Evolutionary conservation across 805 yeast species (phyloP).

Genomic region (Zygotorulaspora florentina): DNA sequence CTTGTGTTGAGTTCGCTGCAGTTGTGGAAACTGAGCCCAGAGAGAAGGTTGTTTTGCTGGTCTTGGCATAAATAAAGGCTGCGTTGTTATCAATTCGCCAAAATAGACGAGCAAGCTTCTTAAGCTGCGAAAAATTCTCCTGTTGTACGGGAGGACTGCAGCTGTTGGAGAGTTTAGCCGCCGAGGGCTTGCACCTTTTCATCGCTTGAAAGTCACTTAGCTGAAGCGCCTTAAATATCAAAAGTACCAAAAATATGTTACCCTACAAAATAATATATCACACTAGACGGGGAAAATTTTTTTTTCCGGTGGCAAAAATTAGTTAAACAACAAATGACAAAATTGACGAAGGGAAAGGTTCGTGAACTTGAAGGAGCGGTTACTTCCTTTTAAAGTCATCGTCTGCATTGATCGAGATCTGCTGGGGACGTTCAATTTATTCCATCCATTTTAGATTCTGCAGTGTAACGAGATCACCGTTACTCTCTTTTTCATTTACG

Average conservation of each 20-base stretch:
- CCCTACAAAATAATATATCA: neutral
- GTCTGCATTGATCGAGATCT: constrained; percentile 13
- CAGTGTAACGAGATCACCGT: constrained; percentile 4
- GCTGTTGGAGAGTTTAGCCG: no score
- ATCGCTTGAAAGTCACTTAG: no score
- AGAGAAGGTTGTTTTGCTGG: no score
- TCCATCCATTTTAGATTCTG: constrained; percentile 13
- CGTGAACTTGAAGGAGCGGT: neutral
- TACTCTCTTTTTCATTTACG: constrained; percentile 3
- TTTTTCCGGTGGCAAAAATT: constrained; percentile 14
- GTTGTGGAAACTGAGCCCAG: no score
- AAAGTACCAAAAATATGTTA: neutral
- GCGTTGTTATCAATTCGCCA: no score
- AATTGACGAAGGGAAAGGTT: neutral
- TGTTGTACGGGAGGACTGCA: no score
- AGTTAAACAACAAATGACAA: constrained; percentile 2
- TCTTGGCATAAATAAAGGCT: no score
- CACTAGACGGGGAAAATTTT: constrained; percentile 7
- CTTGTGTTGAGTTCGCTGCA: no score
- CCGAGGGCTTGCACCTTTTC: no score
- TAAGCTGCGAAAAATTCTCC: no score
- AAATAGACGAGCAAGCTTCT: no score
- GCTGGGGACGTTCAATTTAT: constrained; percentile 11
- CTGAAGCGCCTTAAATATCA: no score
- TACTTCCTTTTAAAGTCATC: constrained; percentile 3